These are phyloP conservation scores for Microglena sp. DNA, from an alignment of 139 green algal genomes.

Conservation along the genomic window DNA sequence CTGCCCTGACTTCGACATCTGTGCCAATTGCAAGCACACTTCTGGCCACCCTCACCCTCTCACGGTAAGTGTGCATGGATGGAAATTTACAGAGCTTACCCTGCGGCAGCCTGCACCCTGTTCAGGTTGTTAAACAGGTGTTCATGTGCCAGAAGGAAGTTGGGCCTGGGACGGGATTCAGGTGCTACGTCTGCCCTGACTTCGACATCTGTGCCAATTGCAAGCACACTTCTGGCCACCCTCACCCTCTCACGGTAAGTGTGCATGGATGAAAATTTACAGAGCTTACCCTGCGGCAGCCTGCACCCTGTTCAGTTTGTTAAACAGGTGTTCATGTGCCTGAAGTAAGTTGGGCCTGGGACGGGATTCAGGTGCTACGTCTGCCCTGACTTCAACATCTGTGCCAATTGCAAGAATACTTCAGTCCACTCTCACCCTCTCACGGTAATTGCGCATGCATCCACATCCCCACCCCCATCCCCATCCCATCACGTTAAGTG, in stretches of 20 bases:
- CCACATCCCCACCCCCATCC: too few relatives aligned
- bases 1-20: conserved; percentile 95
- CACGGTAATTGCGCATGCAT: too few relatives aligned
- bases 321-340: conserved; percentile 46
- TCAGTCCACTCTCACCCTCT: conserved; percentile 58
- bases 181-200: conserved; percentile 85
- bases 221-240: conserved; percentile 30
- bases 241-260: conserved; percentile 65
- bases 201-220: conserved; percentile 90
- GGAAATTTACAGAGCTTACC: background rate
- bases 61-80: conserved; percentile 25
- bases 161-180: conserved; percentile 71
- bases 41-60: conserved; percentile 58
- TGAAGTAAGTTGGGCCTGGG: conserved; percentile 78
- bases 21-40: conserved; percentile 56
- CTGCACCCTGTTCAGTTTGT: too few relatives aligned
- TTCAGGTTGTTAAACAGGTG: too few relatives aligned
- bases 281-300: too few relatives aligned
- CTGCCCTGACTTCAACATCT: conserved; percentile 95
- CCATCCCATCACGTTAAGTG: too few relatives aligned
- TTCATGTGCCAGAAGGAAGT: conserved; percentile 82
- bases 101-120: too few relatives aligned
- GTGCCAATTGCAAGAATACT: conserved; percentile 56
- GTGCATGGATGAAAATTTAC: background rate
- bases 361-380: conserved; percentile 78